These are phyloP conservation scores for Themeda triandra DNA, from an alignment of 176 grass and related monocot species.

Conservation along the genomic window DNA sequence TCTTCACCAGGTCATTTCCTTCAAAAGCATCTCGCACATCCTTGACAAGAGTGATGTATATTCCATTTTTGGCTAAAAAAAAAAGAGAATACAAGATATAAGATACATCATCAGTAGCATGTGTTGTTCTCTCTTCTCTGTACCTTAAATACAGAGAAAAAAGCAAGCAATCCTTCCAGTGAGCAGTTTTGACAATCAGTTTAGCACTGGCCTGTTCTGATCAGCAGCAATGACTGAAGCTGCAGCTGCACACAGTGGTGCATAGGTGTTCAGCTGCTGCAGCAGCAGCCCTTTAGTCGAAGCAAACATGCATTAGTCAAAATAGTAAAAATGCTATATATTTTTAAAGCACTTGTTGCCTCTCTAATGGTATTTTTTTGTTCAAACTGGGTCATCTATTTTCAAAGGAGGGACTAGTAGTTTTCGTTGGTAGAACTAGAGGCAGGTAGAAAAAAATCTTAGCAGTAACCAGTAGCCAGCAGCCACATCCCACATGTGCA, in stretches of 20 bases:
- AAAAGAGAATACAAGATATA: background rate
- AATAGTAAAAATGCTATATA: background rate
- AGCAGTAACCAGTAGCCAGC: background rate
- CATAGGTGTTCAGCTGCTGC: background rate
- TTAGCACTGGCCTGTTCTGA: background rate
- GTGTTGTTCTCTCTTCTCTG: background rate
- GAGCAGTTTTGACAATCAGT: background rate
- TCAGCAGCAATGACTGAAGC: background rate
- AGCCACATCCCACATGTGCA: background rate
- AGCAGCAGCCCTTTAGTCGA: background rate
- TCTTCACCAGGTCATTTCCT: slow-evolving; percentile 72
- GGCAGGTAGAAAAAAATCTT: background rate
- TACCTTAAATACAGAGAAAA: background rate
- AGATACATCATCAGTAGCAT: background rate
- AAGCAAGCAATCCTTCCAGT: background rate
- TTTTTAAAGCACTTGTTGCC: background rate
- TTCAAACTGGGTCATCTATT: background rate
- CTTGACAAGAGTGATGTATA: slow-evolving; percentile 89
- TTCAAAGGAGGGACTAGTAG: background rate
- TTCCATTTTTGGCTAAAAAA: slow-evolving; percentile 90
- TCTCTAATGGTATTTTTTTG: background rate
- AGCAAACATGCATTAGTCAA: background rate
- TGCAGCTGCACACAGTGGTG: background rate
- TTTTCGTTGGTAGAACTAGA: background rate
- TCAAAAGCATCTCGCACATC: slow-evolving; percentile 88